Conservation (phyloP, 1,284 basidiomycete genomes). For the Papiliotrema laurentii region DNA sequence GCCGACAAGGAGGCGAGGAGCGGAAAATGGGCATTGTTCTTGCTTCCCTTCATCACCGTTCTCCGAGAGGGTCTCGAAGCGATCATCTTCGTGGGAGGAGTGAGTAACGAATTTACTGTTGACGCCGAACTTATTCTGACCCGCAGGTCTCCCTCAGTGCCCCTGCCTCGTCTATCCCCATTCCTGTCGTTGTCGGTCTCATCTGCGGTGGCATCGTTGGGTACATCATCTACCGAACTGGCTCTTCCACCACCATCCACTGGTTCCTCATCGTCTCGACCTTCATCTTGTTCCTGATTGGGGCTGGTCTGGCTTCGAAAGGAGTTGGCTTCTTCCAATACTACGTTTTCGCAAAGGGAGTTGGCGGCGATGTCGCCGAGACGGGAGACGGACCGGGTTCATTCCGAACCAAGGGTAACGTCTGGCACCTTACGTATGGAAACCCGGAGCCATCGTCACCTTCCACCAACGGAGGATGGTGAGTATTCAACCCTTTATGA, state of each 20-base stretch:
- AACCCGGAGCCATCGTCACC: slow-evolving; percentile 58
- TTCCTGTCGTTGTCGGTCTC: slow-evolving; percentile 74
- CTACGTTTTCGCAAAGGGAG: slow-evolving; percentile 51
- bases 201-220: slow-evolving; percentile 64
- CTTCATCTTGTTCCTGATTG: slow-evolving; percentile 82
- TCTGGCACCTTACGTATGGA: slow-evolving; percentile 74
- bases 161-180: slow-evolving; percentile 75
- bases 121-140: neutral
- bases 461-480: slow-evolving; percentile 39
- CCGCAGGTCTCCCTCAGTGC: slow-evolving; percentile 66
- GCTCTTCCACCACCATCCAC: slow-evolving; percentile 50
- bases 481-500: slow-evolving; percentile 8
- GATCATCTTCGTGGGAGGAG: slow-evolving; percentile 88
- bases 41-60: slow-evolving; percentile 83
- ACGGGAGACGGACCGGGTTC: slow-evolving; percentile 50
- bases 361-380: slow-evolving; percentile 74
- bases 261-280: slow-evolving; percentile 85
- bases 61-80: slow-evolving; percentile 90
- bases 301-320: slow-evolving; percentile 80
- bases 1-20: slow-evolving; percentile 44
- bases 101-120: slow-evolving; percentile 24
- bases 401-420: slow-evolving; percentile 69
- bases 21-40: slow-evolving; percentile 78
- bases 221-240: slow-evolving; percentile 48
- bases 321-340: slow-evolving; percentile 62